Evolutionary conservation across 805 yeast species (phyloP).

Genomic region (Candida ipomoeae): DNA sequence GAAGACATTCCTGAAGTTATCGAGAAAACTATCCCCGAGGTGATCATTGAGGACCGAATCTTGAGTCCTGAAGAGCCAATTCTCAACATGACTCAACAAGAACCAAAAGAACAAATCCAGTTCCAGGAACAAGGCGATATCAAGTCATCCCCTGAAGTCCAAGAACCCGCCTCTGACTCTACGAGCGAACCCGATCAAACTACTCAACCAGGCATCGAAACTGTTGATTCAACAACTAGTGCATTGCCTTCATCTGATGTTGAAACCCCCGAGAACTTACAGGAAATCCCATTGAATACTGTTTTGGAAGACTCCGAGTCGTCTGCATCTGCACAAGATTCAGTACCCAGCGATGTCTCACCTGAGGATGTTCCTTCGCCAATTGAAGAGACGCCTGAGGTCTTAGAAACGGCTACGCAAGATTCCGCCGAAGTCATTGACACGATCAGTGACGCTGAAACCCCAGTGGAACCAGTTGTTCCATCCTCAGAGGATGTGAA

Average conservation of each 20-base stretch:
- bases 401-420: neutral
- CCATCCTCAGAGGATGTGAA: no score
- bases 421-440: neutral
- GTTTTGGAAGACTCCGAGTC: neutral
- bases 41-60: neutral
- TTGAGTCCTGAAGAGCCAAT: neutral
- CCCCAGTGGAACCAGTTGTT: neutral
- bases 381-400: neutral
- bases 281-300: neutral
- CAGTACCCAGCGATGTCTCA: neutral
- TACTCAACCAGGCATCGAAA: neutral
- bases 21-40: no score
- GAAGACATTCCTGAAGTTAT: no score
- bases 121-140: neutral
- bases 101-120: neutral
- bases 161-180: neutral
- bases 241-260: neutral
- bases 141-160: neutral
- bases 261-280: neutral
- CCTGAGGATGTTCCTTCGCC: neutral
- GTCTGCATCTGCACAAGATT: neutral
- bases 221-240: neutral
- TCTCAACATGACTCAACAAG: conserved; percentile 1
- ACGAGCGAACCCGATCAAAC: no score
- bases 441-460: neutral